Evolutionary conservation across 257 asterid species (phyloP), one percentile per base, ranked within the genome.

Genomic region (Ophiorrhiza pumila): DNA sequence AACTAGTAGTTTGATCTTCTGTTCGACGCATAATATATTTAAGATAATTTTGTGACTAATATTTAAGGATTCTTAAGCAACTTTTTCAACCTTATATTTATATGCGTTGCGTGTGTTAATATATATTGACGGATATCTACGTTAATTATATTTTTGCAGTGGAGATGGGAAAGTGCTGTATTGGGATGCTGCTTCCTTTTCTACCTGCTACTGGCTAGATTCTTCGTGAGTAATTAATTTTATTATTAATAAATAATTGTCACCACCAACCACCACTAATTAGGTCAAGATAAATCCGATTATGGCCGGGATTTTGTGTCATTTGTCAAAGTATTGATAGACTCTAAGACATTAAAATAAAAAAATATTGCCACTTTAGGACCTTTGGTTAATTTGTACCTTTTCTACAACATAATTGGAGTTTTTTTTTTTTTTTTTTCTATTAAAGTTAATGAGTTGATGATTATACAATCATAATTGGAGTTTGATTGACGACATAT

Each of bases 111-210:
- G n/a, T n/a, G n/a, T n/a, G n/a, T n/a, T n/a, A n/a, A n/a, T n/a
- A n/a, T n/a, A n/a, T 31, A 37, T 15, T 58, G 49, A 61, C 68
- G 58, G n/a, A 50, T 31, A 34, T 6, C 23, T 23, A 18, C 9
- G n/a, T 14, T n/a, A n/a, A n/a, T n/a, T 41, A 41, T 25, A 34
- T 78, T 12, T 18, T 63, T 83, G 89, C 96, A 95, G 99, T 95
- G 99, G 99, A 85, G 92, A 87, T 95, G 99, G 99, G 91, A 95
- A 75, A 95, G 98, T 80, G 98, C 96, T 11, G 82, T 95, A 66
- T 71, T 95, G 83, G 99, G 99, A 75, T 78, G 76, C 77, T 84
- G 85, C 55, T 95, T 95, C 88, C 93, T 95, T 45, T 90, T 90
- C 89, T 95, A 86, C 96, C 90, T 95, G 62, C 83, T 92, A 27